phyloP scores from a whole-genome alignment of 441 rosid genomes.

The Syzygium malaccense region DNA sequence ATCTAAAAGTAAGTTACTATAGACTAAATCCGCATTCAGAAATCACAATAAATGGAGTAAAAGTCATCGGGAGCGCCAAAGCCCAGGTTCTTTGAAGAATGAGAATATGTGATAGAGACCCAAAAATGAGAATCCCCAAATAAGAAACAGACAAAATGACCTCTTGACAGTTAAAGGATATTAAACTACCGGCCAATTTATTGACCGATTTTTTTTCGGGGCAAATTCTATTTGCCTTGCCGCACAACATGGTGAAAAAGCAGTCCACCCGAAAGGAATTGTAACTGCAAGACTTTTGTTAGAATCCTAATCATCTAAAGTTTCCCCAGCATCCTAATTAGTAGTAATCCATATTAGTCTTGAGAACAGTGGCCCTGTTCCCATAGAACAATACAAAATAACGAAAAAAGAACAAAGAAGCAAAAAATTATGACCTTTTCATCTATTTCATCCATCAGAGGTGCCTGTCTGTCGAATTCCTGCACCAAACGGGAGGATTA shows the following conservation, averaged over 20 bases:
- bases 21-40: background rate
- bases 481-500: constrained; percentile 5
- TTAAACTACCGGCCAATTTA: background rate
- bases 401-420: background rate
- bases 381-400: background rate
- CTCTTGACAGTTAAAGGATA: background rate
- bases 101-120: background rate
- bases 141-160: background rate
- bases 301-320: background rate
- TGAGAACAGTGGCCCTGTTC: background rate
- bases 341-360: background rate
- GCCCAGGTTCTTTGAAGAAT: background rate
- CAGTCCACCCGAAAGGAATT: background rate
- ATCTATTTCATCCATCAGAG: constrained; percentile 53
- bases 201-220: background rate
- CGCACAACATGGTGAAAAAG: background rate
- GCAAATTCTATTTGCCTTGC: background rate
- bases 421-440: constrained; percentile 26
- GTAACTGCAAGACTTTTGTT: background rate
- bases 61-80: background rate
- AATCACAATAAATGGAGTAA: background rate
- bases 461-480: constrained; percentile 53
- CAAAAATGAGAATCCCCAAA: background rate
- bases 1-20: background rate
- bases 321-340: background rate